Evolutionary conservation across 2,329 filamentous ascomycete species (phyloP).

Genomic region (Hymenotorrendiella dingleyae): DNA sequence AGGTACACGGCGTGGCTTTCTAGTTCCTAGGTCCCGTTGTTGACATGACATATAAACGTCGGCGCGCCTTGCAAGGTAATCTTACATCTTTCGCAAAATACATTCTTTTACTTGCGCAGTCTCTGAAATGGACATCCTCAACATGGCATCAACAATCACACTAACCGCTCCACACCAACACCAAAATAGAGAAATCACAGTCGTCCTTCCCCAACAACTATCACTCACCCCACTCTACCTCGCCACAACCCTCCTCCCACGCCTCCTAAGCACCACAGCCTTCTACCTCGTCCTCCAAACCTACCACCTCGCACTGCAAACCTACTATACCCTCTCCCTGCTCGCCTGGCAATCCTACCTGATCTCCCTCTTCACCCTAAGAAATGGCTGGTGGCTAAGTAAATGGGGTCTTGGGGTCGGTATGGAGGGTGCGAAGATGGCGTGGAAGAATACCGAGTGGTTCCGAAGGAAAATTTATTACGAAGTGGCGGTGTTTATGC

Average conservation of each 20-base stretch:
- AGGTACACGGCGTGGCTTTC: no score
- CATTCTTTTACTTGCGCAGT: no score
- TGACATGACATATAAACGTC: no score
- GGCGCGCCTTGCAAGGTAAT: no score
- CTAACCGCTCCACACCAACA: no score
- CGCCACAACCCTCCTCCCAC: constrained; percentile 15
- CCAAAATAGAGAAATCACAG: no score
- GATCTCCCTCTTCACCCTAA: not conserved
- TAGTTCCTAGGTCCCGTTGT: no score
- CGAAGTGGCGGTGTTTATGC: constrained; percentile 26
- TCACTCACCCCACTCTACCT: constrained; percentile 7
- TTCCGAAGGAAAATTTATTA: constrained; percentile 23
- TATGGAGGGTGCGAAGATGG: constrained; percentile 1
- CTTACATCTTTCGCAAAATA: no score
- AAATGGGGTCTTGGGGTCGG: not conserved
- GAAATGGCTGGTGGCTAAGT: not conserved
- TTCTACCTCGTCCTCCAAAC: not conserved
- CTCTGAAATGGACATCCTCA: no score
- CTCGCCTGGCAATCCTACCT: constrained; percentile 5
- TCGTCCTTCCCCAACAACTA: not conserved
- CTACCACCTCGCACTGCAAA: constrained; percentile 8
- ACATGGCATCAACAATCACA: no score
- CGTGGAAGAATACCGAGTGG: constrained; percentile 17
- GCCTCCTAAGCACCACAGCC: not conserved
- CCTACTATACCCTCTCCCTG: not conserved